These are phyloP conservation scores for Pichia terricola DNA, from an alignment of 1,139 yeast genomes.

Conservation along the genomic window DNA sequence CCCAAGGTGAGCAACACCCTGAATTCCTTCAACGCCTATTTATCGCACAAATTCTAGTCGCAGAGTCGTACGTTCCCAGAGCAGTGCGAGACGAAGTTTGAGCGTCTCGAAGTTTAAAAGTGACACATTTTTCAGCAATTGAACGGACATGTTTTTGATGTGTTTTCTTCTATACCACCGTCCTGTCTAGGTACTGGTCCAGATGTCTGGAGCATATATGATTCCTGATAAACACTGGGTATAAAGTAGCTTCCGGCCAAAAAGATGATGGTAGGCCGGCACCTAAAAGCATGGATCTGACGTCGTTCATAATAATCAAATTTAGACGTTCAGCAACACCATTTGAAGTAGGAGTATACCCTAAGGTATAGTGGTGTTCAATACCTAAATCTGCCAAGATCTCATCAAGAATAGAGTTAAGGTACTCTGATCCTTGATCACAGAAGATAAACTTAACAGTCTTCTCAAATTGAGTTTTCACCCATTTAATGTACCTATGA, in stretches of 20 bases:
- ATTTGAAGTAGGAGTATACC: constrained; percentile 3
- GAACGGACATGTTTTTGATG: too few species aligned
- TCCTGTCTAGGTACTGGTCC: too few species aligned
- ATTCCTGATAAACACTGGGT: neutral
- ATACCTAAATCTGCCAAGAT: neutral
- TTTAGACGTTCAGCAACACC: constrained; percentile 3
- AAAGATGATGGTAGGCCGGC: neutral
- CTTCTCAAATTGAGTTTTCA: neutral
- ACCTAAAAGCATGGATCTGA: neutral
- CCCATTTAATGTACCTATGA: neutral
- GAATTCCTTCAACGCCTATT: too few species aligned
- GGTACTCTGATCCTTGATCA: neutral
- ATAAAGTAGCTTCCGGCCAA: constrained; percentile 1
- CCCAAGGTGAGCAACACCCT: too few species aligned
- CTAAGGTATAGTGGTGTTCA: neutral
- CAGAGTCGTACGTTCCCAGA: too few species aligned
- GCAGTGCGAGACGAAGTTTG: too few species aligned
- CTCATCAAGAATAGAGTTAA: neutral
- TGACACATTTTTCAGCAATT: too few species aligned
- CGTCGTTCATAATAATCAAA: constrained; percentile 1
- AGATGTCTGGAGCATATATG: neutral
- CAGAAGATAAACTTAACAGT: neutral
- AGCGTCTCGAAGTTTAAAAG: too few species aligned
- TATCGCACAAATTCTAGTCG: too few species aligned
- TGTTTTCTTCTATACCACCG: too few species aligned